Conservation (phyloP, 2,329 filamentous ascomycete genomes). For the Botrytis byssoidea region DNA sequence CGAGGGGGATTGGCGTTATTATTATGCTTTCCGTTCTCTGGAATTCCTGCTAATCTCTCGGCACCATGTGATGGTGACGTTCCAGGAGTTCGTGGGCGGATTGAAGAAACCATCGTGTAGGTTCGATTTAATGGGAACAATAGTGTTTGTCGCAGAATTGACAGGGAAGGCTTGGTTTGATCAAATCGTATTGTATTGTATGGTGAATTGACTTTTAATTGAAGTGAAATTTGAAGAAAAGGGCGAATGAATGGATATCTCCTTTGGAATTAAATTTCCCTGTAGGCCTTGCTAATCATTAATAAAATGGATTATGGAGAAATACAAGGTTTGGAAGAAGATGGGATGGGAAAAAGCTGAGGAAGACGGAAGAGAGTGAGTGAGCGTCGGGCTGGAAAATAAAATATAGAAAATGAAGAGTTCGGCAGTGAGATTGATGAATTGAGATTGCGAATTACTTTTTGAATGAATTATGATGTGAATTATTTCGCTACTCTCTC, state of each 20-base stretch:
- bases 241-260: conserved; percentile 7
- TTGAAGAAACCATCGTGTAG: conserved; percentile 37
- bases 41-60: conserved; percentile 40
- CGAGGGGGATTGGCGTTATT: conserved; percentile 37
- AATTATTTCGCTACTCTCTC: background rate
- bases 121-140: conserved; percentile 24
- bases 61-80: conserved; percentile 34
- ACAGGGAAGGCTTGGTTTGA: conserved; percentile 28
- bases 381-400: background rate
- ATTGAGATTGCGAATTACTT: background rate
- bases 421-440: background rate
- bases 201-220: conserved; percentile 10
- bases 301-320: conserved; percentile 3
- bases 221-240: background rate
- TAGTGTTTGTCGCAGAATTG: conserved; percentile 27
- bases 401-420: background rate
- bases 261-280: conserved; percentile 1
- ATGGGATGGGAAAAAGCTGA: background rate
- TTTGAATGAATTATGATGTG: background rate
- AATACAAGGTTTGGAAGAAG: background rate
- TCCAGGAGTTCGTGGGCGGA: conserved; percentile 41
- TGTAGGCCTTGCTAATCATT: conserved; percentile 12
- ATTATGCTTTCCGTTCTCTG: conserved; percentile 37
- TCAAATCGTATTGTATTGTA: background rate
- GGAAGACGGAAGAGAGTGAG: background rate